A percentile compares a stretch with the other conserved stretches of the same genome.
Evolutionary conservation across 106 monocot species (phyloP).

Genomic region (Apostasia shenzhenica): DNA sequence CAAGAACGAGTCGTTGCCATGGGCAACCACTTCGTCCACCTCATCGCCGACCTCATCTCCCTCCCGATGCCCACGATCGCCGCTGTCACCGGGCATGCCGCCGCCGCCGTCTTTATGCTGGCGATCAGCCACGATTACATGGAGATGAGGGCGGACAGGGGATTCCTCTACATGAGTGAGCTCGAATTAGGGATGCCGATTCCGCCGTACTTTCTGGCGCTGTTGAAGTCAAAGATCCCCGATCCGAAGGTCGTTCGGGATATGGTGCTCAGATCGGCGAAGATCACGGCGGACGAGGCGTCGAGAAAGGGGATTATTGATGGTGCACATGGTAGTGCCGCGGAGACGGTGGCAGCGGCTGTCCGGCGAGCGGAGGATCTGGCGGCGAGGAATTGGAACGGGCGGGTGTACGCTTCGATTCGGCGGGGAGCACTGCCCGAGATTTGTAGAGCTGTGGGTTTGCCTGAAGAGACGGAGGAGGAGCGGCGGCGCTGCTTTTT

Average conservation of each 20-base stretch:
- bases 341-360: conserved; percentile 37
- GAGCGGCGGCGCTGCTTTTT: not conserved
- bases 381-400: conserved; percentile 41
- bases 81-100: conserved; percentile 75
- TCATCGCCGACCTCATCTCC: conserved; percentile 46
- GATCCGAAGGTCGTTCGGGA: conserved; percentile 33
- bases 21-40: conserved; percentile 15
- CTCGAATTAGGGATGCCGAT: conserved; percentile 46
- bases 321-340: conserved; percentile 11
- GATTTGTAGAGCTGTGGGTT: conserved; percentile 22
- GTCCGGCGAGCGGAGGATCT: conserved; percentile 45
- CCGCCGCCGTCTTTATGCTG: conserved; percentile 54
- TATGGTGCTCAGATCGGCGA: conserved; percentile 33
- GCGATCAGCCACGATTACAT: conserved; percentile 63
- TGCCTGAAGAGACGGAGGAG: conserved; percentile 14
- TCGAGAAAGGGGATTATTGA: conserved; percentile 46
- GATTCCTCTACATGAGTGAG: conserved; percentile 92
- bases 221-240: conserved; percentile 42
- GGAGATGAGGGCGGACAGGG: conserved; percentile 60
- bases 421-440: conserved; percentile 28
- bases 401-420: conserved; percentile 35
- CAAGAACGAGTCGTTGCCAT: conserved; percentile 8
- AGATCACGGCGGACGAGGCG: conserved; percentile 46
- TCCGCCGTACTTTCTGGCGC: conserved; percentile 30
- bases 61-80: conserved; percentile 78